These are phyloP conservation scores for Lactarius tabidus DNA, from an alignment of 768 basidiomycete species.

Conservation along the genomic window DNA sequence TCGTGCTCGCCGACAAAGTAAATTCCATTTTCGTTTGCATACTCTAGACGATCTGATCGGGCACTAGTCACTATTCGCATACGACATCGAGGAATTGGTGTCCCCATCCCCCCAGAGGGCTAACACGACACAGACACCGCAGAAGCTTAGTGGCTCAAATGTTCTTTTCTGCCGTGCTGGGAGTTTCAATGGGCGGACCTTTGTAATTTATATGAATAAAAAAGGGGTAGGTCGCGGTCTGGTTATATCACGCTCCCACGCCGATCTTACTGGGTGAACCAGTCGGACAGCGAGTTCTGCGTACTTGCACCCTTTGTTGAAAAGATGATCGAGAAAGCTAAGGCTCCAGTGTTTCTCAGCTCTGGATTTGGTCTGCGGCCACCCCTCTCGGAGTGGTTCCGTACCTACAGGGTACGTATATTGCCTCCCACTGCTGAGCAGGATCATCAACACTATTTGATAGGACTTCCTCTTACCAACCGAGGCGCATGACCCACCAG, in stretches of 20 bases:
- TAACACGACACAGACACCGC: too few species aligned
- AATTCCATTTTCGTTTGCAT: slow-evolving; percentile 36
- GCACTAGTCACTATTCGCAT: slow-evolving; percentile 76
- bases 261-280: slow-evolving; percentile 5
- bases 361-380: slow-evolving; percentile 73
- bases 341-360: slow-evolving; percentile 64
- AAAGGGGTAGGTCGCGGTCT: slow-evolving; percentile 58
- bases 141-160: too few species aligned
- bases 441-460: neutral
- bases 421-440: neutral
- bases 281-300: slow-evolving; percentile 90
- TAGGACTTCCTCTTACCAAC: slow-evolving; percentile 90
- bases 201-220: slow-evolving; percentile 95
- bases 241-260: slow-evolving; percentile 25
- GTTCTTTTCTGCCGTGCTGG: slow-evolving; percentile 97
- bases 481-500: slow-evolving; percentile 64
- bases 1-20: too few species aligned
- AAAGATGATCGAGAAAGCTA: slow-evolving; percentile 76
- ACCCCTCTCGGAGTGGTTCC: too few species aligned
- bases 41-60: neutral
- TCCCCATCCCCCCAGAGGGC: too few species aligned
- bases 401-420: slow-evolving; percentile 65
- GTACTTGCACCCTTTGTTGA: slow-evolving; percentile 95
- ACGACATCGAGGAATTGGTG: slow-evolving; percentile 96
- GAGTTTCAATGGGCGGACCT: slow-evolving; percentile 75